Base-by-base conservation (phyloP, 192 early-diverging fungal species). In the Entomortierella lignicola region DNA sequence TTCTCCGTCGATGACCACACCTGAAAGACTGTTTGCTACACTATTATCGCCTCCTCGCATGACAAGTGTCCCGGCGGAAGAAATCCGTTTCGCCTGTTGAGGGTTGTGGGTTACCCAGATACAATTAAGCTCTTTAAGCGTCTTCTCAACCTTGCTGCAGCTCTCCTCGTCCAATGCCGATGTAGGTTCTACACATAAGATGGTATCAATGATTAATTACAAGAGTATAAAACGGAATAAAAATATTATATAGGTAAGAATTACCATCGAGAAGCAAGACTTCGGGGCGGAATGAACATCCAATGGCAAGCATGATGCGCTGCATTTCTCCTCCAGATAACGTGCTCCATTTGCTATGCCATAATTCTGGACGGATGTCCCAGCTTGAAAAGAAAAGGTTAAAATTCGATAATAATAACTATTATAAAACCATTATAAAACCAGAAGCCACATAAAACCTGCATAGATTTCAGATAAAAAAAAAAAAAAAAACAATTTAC, bases 251-350 rank as follows among this genome's bases (percentile, higher is more conserved):
- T 7, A 37, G 34, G 10, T 15, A 42, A 17, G 43, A 43, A 27
- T 39, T 86, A 89, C 91, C 92, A 80, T 97, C 94, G 8, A 97
- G 85, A 26, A 97, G 77, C 62, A 97, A 67, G 30, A 96, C 82
- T 21, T 91, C 84, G 5, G 95, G 94, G 11, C 90, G 87, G 57
- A 90, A 86, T 15, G 94, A 86, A 21, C 94, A 72, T 20, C 92
- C 94, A 59, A 97, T 91, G 0, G 95, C 95, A 26, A 97, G 72
- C 0, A 91, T 84, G 60, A 92, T 87, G 18, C 95, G 88, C 66
- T 97, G 95, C 65, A 89, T 88, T 81, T 97, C 94, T 51, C 95
- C 95, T 31, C 95, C 95, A 18, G 93, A 94, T 17, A 97, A 77
- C 21, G 86, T 89, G 26, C 84, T 85, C 92, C 92, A 97, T 42